These are phyloP conservation scores for Melampsora larici-populina DNA, from an alignment of 1,284 basidiomycete species.

Conservation along the genomic window DNA sequence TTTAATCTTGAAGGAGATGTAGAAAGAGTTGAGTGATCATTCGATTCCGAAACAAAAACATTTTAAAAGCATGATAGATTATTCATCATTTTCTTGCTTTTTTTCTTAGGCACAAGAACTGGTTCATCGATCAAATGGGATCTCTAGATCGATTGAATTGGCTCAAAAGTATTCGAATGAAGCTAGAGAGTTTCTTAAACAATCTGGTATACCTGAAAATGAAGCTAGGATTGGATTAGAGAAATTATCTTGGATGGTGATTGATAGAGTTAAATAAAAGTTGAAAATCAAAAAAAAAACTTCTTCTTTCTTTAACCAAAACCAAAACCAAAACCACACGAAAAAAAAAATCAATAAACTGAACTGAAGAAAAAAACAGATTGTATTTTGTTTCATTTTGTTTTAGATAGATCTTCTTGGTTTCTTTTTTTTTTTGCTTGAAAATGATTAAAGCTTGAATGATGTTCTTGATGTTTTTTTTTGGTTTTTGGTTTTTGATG, in stretches of 20 bases:
- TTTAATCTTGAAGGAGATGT: slow-evolving; percentile 80
- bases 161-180: slow-evolving; percentile 73
- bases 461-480: no score
- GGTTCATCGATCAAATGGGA: slow-evolving; percentile 70
- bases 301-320: no score
- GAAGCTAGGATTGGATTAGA: slow-evolving; percentile 70
- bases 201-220: slow-evolving; percentile 69
- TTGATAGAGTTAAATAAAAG: slow-evolving; percentile 52
- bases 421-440: no score
- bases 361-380: no score
- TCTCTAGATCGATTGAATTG: slow-evolving; percentile 73
- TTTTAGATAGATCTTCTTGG: no score
- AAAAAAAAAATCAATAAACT: no score
- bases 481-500: no score
- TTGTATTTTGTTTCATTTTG: no score
- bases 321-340: no score
- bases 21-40: slow-evolving; percentile 61
- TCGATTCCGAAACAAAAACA: slow-evolving; percentile 9
- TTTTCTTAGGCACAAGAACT: slow-evolving; percentile 65
- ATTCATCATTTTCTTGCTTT: background rate
- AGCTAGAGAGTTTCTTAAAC: slow-evolving; percentile 66
- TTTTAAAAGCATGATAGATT: no score
- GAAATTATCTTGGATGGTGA: slow-evolving; percentile 55
- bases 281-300: background rate
- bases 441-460: no score